Evolutionary conservation across 352 stramenopile species (phyloP), one percentile per base, ranked within the genome.

Genomic region (Poterioochromonas sp.): DNA sequence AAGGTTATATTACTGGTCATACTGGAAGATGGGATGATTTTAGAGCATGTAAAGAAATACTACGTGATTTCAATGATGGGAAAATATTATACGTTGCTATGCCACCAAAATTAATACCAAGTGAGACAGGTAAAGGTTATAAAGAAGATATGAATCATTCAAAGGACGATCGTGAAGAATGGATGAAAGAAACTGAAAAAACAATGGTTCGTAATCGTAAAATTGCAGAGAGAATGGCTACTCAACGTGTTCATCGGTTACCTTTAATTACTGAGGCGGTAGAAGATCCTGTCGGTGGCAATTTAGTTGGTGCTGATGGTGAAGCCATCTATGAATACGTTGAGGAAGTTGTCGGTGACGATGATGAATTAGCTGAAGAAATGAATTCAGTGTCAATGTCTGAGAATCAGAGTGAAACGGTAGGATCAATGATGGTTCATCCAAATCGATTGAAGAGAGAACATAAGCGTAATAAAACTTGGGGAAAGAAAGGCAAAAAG

Each of bases 401-500:
- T 26, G 47, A 26, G 15, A 26, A 26, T 26, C 15, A 26, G 47
- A 58, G 47, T 26, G 47, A 26, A 15, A 58, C 47, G 47, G 47
- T 58, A 26, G 47, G 26, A 26, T 58, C 15, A 26, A 58, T 26
- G 47, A 58, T 58, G 47, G 47, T 58, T 58, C 47, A n/a, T 58
- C 15, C 15, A 26, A 26, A 15, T 15, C 47, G 47, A 58, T 15
- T 58, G 20, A 64, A 71, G 40, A n/a, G 64, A 22, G 68, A 82
- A 29, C 51, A 81, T 64, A 79, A 51, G 62, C 41, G 83, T 0
- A 80, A 93, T 76, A 93, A 96, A 80, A 92, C 93, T 76, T 95
- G 95, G 85, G 95, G 94, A 12, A 96, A 97, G 77, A 98, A 98
- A 83, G 91, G 92, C 44, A 87, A 91, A 22, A 98, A 98, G 84